Conservation (phyloP, 2,329 filamentous ascomycete species). For the Fusarium duplospermum region DNA sequence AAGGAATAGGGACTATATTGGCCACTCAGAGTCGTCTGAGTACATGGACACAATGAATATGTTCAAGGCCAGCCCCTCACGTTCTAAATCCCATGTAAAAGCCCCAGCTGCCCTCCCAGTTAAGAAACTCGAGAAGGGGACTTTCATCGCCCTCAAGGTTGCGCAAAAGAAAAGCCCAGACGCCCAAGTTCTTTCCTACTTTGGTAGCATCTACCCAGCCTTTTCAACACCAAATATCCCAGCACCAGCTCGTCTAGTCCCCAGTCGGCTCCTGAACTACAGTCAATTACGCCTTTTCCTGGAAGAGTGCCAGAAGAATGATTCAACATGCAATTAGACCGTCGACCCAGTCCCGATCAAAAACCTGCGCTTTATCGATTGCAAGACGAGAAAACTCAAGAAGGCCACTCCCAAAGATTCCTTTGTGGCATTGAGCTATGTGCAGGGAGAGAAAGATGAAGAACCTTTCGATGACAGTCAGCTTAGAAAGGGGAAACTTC, state of each 20-base stretch:
- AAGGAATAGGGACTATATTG: not conserved
- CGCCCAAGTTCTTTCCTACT: not conserved
- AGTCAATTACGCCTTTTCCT: not conserved
- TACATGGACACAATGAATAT: not conserved
- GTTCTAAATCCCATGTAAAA: not conserved
- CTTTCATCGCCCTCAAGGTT: constrained; percentile 7
- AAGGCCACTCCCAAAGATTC: not conserved
- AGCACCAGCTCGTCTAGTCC: not conserved
- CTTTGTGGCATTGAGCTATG: constrained; percentile 14
- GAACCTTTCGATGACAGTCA: not conserved
- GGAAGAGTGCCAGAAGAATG: not conserved
- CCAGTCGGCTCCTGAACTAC: not conserved
- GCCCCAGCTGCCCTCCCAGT: not conserved
- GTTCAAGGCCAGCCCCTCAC: not conserved
- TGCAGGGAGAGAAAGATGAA: not conserved
- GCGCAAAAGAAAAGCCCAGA: not conserved
- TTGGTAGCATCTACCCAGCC: constrained; percentile 3
- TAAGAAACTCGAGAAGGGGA: not conserved
- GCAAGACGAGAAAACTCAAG: not conserved
- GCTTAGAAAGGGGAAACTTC: not conserved
- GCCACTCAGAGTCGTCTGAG: not conserved
- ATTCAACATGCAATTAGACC: not conserved
- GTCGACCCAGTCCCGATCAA: not conserved
- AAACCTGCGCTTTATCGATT: not conserved
- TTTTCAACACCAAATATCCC: not conserved